phyloP scores from a whole-genome alignment of 1,284 basidiomycete species.

The Termitomyces sp. region DNA sequence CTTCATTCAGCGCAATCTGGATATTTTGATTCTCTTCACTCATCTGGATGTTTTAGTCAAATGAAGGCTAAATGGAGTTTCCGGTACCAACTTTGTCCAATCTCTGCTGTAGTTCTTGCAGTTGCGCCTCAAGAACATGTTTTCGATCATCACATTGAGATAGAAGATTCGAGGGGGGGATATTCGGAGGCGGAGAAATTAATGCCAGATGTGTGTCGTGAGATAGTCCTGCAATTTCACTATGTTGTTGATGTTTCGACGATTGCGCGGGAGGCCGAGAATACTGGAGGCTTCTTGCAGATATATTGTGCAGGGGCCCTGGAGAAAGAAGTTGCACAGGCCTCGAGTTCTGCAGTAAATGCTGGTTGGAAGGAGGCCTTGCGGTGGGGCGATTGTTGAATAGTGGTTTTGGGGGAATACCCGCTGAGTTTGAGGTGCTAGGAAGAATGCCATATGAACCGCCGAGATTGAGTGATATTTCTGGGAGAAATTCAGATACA shows the following conservation, averaged over 20 bases:
- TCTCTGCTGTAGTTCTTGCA: conserved; percentile 35
- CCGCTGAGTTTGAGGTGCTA: neutral
- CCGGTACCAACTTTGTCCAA: conserved; percentile 40
- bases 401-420: neutral
- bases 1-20: conserved; percentile 40
- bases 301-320: neutral
- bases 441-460: conserved; percentile 26
- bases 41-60: conserved; percentile 34
- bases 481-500: conserved; percentile 50
- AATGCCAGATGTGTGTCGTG: neutral
- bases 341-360: neutral
- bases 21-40: conserved; percentile 41
- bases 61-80: neutral
- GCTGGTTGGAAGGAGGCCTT: neutral
- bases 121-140: conserved; percentile 13
- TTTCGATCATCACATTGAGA: neutral
- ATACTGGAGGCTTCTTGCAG: conserved; percentile 5
- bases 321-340: neutral
- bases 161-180: neutral
- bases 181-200: neutral
- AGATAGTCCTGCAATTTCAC: neutral
- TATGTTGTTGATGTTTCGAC: neutral
- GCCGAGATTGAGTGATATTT: conserved; percentile 43
- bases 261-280: conserved; percentile 1
- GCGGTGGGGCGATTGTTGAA: neutral